phyloP scores from a whole-genome alignment of 2,329 filamentous ascomycete species.

The Cordyceps fumosorosea region DNA sequence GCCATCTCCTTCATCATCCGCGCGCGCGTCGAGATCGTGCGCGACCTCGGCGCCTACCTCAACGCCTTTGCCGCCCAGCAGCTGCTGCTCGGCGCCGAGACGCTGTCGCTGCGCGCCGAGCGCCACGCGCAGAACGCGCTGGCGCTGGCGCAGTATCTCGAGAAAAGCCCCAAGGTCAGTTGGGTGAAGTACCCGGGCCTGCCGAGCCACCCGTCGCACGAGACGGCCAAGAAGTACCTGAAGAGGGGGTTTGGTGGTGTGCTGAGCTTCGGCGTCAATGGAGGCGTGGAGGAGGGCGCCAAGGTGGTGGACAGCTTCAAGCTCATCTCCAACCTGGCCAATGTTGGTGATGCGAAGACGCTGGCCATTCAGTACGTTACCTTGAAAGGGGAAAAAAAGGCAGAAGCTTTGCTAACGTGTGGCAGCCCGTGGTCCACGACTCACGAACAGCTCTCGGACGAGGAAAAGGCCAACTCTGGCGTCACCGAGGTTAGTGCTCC shows the following conservation, averaged over 20 bases:
- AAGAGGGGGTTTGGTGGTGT: slow-evolving; percentile 82
- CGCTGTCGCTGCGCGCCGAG: slow-evolving; percentile 78
- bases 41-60: slow-evolving; percentile 75
- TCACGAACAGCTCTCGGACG: slow-evolving; percentile 80
- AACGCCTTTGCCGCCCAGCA: slow-evolving; percentile 93
- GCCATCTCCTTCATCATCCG: slow-evolving; percentile 75
- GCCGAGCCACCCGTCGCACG: slow-evolving; percentile 72
- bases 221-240: slow-evolving; percentile 79
- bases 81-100: slow-evolving; percentile 83
- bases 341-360: slow-evolving; percentile 93
- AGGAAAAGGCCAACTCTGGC: slow-evolving; percentile 74
- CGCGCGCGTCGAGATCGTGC: slow-evolving; percentile 80
- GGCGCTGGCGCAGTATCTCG: slow-evolving; percentile 72
- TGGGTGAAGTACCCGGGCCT: slow-evolving; percentile 96
- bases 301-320: slow-evolving; percentile 92
- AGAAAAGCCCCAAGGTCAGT: slow-evolving; percentile 73
- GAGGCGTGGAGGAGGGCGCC: slow-evolving; percentile 73
- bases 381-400: background rate
- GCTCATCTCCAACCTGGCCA: slow-evolving; percentile 90
- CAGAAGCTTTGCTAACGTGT: background rate
- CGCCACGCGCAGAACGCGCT: slow-evolving; percentile 80
- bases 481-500: slow-evolving; percentile 58
- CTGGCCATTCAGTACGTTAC: slow-evolving; percentile 67
- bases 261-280: slow-evolving; percentile 88
- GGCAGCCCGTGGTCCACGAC: slow-evolving; percentile 78